Conservation (phyloP, 805 yeast species). For the Wickerhamomyces canadensis region DNA sequence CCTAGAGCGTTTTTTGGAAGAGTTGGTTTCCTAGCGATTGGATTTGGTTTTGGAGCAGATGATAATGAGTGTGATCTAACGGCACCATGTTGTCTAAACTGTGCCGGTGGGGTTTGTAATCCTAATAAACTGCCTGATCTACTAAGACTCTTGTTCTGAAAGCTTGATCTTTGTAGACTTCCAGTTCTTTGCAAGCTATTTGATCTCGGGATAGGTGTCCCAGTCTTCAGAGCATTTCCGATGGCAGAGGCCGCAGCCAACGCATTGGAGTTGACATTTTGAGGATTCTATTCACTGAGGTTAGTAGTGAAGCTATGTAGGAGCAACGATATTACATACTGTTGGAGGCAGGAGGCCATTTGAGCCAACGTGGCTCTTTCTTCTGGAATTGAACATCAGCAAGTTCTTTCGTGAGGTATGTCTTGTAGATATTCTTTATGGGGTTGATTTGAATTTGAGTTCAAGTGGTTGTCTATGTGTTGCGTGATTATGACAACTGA, state of each 20-base stretch:
- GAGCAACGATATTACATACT: neutral
- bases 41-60: constrained; percentile 1
- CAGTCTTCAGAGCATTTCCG: constrained; percentile 40
- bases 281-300: constrained; percentile 20
- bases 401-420: too few species aligned
- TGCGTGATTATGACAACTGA: too few species aligned
- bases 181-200: constrained; percentile 22
- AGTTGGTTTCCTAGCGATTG: constrained; percentile 3
- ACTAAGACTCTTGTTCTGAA: constrained; percentile 1
- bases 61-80: constrained; percentile 16
- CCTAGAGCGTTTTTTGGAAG: neutral
- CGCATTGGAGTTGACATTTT: constrained; percentile 41
- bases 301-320: too few species aligned
- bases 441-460: neutral
- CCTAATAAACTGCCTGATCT: constrained; percentile 21
- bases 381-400: neutral
- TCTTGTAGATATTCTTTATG: too few species aligned
- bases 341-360: constrained; percentile 2
- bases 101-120: constrained; percentile 14
- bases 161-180: constrained; percentile 15
- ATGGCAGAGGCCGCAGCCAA: constrained; percentile 59
- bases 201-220: constrained; percentile 24
- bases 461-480: too few species aligned
- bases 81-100: constrained; percentile 12
- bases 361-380: neutral